phyloP scores from a whole-genome alignment of 371 early-diverging fungal species.

The Mortierella sp. region DNA sequence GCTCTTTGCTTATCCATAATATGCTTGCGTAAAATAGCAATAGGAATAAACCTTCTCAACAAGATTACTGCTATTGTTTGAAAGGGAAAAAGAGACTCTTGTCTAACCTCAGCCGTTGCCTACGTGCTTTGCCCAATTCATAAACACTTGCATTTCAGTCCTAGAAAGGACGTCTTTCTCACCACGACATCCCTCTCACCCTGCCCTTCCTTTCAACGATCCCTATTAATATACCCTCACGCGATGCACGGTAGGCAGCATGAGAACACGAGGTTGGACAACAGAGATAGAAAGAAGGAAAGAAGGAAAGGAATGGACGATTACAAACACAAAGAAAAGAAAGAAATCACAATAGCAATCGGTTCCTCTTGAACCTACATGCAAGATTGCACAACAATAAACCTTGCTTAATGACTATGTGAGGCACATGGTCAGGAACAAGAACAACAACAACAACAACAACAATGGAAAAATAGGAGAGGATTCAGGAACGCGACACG shows the following conservation, averaged over 20 bases:
- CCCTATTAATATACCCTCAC: neutral
- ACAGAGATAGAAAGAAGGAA: neutral
- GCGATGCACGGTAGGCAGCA: neutral
- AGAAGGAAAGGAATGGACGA: neutral
- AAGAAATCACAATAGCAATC: neutral
- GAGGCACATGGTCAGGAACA: neutral
- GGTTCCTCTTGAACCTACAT: neutral
- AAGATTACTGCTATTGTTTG: neutral
- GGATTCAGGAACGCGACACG: conserved; percentile 3
- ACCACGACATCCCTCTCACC: neutral
- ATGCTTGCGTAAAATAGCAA: neutral
- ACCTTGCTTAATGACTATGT: neutral
- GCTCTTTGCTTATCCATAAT: neutral
- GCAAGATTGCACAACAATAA: neutral
- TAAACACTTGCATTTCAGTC: neutral
- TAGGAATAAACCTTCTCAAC: neutral
- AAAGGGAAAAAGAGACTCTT: neutral
- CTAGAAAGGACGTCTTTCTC: neutral
- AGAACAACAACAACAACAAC: neutral
- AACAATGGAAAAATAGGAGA: neutral
- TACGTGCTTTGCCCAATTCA: conserved; percentile 2
- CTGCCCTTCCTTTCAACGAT: no score
- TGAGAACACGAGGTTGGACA: neutral
- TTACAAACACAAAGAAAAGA: neutral
- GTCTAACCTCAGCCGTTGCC: neutral